phyloP scores from a whole-genome alignment of 805 yeast genomes.

The Kluyveromyces siamensis region DNA sequence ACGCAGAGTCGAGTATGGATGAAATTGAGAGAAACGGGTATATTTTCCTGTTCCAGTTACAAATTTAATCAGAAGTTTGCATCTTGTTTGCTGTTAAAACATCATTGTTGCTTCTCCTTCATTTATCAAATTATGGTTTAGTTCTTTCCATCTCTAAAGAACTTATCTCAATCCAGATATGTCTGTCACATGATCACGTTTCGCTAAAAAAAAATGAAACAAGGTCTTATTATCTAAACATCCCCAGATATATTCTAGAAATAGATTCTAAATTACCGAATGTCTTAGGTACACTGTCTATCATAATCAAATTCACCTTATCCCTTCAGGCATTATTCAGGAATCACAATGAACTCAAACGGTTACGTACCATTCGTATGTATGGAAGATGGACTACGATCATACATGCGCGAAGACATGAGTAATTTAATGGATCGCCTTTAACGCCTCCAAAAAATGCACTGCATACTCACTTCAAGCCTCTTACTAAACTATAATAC shows the following conservation, averaged over 20 bases:
- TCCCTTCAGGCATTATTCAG: too few relatives aligned
- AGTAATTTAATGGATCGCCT: neutral
- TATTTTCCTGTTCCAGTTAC: slow-evolving; percentile 28
- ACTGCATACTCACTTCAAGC: neutral
- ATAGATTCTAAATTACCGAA: neutral
- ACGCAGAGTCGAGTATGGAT: slow-evolving; percentile 31
- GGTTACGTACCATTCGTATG: neutral
- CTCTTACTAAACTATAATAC: neutral
- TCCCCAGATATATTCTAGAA: neutral
- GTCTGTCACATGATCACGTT: neutral
- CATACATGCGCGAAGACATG: neutral
- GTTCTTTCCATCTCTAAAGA: too few relatives aligned
- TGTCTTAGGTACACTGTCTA: too few relatives aligned
- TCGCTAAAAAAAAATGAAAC: neutral
- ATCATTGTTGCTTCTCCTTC: too few relatives aligned
- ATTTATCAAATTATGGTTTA: too few relatives aligned
- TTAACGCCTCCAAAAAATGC: neutral
- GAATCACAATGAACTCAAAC: neutral
- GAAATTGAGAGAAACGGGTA: slow-evolving; percentile 43
- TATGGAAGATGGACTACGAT: neutral
- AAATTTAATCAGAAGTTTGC: too few relatives aligned
- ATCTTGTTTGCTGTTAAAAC: neutral
- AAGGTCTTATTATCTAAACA: neutral
- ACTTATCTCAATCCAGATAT: too few relatives aligned
- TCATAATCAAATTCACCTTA: too few relatives aligned